These are phyloP conservation scores for Scutellaria baicalensis DNA, from an alignment of 257 asterid genomes.

Conservation along the genomic window DNA sequence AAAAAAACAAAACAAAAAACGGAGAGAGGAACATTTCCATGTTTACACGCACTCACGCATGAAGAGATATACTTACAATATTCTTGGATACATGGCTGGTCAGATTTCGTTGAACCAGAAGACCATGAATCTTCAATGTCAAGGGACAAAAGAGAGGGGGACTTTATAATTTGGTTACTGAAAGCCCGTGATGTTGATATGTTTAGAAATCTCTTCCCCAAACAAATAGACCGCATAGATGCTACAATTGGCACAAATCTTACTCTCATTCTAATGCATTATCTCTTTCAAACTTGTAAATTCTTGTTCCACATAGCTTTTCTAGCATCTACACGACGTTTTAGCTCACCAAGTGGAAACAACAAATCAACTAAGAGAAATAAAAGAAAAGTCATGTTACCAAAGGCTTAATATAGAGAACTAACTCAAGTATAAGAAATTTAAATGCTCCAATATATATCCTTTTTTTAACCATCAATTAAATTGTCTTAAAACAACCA, in stretches of 20 bases:
- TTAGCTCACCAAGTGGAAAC: not conserved
- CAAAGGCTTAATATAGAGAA: not conserved
- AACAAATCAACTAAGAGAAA: not conserved
- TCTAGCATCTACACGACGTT: not conserved
- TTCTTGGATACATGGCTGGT: constrained; percentile 16
- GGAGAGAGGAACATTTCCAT: not conserved
- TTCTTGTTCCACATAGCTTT: not conserved
- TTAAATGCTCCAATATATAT: not conserved
- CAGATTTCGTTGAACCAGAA: constrained; percentile 18
- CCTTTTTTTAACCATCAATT: not conserved
- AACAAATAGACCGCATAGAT: constrained; percentile 13
- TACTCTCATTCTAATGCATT: constrained; percentile 16
- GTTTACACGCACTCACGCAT: not conserved
- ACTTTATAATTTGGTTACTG: constrained; percentile 33
- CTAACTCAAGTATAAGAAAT: not conserved
- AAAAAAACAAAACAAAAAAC: not conserved
- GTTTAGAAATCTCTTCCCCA: constrained; percentile 3
- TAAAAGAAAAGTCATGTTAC: not conserved
- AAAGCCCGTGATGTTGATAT: constrained; percentile 23
- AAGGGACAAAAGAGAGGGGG: constrained; percentile 59
- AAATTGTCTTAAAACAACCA: not conserved
- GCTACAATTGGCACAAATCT: constrained; percentile 19
- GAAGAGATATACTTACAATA: constrained; percentile 15
- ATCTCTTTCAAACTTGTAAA: not conserved
- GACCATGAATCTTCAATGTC: constrained; percentile 58